Percentiles rank a stretch among this genome's conserved stretches.
Conservation (phyloP, 352 stramenopile genomes). For the Phytophthora syringae region DNA sequence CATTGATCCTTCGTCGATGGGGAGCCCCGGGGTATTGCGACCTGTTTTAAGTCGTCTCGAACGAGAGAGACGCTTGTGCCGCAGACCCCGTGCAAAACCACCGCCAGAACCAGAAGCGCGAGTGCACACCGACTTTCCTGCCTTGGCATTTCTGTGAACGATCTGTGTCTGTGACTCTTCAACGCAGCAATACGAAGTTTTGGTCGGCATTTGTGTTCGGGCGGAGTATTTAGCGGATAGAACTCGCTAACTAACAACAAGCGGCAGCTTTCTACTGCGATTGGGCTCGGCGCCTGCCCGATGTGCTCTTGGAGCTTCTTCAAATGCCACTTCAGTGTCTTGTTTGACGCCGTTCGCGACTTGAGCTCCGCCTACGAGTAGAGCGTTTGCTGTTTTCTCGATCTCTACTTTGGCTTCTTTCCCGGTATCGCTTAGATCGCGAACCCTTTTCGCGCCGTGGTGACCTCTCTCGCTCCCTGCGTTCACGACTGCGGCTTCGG, state of each 20-base stretch:
- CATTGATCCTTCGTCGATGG: conserved; percentile 38
- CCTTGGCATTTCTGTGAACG: not conserved
- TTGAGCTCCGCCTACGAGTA: conserved; percentile 17
- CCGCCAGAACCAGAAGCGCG: conserved; percentile 12
- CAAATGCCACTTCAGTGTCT: too few species aligned
- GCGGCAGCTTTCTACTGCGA: too few species aligned
- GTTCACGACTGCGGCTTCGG: conserved; percentile 33
- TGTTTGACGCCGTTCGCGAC: conserved; percentile 11
- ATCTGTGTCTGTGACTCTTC: conserved; percentile 13
- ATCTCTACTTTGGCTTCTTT: conserved; percentile 15
- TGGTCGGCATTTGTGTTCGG: too few species aligned
- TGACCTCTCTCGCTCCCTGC: not conserved
- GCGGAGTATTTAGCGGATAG: too few species aligned
- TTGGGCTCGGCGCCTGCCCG: too few species aligned
- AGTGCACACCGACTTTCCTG: too few species aligned
- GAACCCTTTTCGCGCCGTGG: conserved; percentile 15
- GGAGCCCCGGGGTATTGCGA: conserved; percentile 20
- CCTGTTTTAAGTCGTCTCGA: conserved; percentile 31
- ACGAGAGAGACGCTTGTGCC: conserved; percentile 14
- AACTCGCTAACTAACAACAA: too few species aligned
- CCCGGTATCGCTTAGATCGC: conserved; percentile 21
- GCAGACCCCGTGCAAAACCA: not conserved
- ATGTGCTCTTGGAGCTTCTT: too few species aligned
- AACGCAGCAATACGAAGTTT: too few species aligned
- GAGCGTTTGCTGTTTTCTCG: conserved; percentile 3